Conservation (phyloP, 306 rosid species). For the Luffa aegyptiaca region DNA sequence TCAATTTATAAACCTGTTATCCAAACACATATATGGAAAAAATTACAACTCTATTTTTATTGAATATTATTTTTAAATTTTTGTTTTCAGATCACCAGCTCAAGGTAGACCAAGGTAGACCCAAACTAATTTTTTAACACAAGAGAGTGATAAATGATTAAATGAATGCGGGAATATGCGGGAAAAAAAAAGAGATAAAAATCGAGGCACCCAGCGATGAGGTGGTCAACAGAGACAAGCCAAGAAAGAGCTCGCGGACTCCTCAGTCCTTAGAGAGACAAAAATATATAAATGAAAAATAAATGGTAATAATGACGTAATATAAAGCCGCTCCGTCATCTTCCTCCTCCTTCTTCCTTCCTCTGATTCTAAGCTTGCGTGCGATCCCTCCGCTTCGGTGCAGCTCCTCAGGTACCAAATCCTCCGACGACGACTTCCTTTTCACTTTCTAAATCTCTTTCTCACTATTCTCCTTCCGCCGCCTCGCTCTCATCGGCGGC, state of each 20-base stretch:
- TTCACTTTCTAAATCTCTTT: background rate
- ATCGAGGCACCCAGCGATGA: background rate
- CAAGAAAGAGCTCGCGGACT: background rate
- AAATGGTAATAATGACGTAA: background rate
- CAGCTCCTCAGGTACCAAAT: conserved; percentile 15
- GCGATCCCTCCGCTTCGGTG: conserved; percentile 8
- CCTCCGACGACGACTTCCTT: background rate
- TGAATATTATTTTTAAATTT: too few relatives aligned
- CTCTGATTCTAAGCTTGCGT: conserved; percentile 6
- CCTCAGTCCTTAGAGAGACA: background rate
- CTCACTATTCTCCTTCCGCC: background rate
- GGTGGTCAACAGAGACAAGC: background rate
- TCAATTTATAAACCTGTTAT: too few relatives aligned
- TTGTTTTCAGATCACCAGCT: too few relatives aligned
- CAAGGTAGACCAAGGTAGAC: too few relatives aligned
- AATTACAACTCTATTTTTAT: too few relatives aligned
- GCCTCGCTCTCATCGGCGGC: conserved; percentile 23
- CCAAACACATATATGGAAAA: too few relatives aligned
- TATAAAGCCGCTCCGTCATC: conserved; percentile 1
- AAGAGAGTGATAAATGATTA: too few relatives aligned
- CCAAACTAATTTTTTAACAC: too few relatives aligned
- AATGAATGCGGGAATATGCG: too few relatives aligned
- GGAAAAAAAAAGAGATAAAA: too few relatives aligned
- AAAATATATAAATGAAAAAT: background rate
- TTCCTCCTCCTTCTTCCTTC: background rate